Conservation (phyloP, 2,329 filamentous ascomycete species). For the Lasiodiplodia citricola region DNA sequence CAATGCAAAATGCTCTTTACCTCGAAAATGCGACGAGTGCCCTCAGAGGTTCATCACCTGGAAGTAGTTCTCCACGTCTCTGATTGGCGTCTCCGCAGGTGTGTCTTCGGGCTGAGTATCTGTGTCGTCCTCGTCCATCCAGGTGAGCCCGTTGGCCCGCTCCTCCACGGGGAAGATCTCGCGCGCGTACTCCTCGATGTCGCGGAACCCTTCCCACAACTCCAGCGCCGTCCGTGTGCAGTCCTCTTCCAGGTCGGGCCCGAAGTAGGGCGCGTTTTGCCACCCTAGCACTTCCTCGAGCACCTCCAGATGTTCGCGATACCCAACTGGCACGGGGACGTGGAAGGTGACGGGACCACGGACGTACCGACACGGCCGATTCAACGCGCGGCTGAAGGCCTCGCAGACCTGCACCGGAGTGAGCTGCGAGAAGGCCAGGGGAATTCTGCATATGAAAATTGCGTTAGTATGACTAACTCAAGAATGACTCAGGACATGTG, state of each 20-base stretch:
- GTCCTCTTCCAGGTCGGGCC: constrained; percentile 61
- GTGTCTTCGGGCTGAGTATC: constrained; percentile 22
- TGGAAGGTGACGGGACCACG: constrained; percentile 80
- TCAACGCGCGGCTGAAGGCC: constrained; percentile 78
- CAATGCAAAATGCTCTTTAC: constrained; percentile 25
- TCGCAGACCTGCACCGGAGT: constrained; percentile 82
- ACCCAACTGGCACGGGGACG: constrained; percentile 85
- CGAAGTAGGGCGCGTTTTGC: constrained; percentile 66
- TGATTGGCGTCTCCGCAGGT: constrained; percentile 16
- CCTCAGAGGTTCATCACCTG: constrained; percentile 27
- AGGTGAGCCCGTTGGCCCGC: constrained; percentile 88
- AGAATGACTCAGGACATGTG: neutral
- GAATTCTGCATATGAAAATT: constrained; percentile 63
- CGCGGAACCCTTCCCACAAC: constrained; percentile 89
- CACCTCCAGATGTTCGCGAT: constrained; percentile 81
- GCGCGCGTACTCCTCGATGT: constrained; percentile 90
- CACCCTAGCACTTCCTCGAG: constrained; percentile 65
- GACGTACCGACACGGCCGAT: constrained; percentile 78
- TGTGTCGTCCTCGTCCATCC: constrained; percentile 72
- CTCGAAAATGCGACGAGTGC: constrained; percentile 5
- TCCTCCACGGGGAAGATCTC: constrained; percentile 96
- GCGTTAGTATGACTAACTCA: constrained; percentile 11
- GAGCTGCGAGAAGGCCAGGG: constrained; percentile 87
- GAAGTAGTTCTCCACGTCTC: constrained; percentile 26
- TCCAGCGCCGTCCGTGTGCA: constrained; percentile 77